Evolutionary conservation across 805 yeast genomes (phyloP).

Genomic region (Candida multigemmis): DNA sequence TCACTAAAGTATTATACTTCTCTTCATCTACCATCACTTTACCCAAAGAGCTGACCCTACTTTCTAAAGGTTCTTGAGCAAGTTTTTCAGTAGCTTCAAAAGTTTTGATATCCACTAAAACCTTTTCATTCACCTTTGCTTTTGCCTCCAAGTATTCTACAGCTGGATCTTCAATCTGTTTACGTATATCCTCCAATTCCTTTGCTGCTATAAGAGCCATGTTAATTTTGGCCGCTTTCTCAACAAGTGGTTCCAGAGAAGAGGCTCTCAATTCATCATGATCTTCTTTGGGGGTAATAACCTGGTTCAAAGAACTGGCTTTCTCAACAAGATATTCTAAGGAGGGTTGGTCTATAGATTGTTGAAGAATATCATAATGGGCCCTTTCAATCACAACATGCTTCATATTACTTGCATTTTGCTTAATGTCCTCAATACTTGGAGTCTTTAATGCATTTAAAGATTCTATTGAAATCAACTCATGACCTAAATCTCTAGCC

Average conservation of each 20-base stretch:
- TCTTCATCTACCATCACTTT: neutral
- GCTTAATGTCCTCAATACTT: slow-evolving; percentile 6
- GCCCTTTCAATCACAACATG: slow-evolving; percentile 9
- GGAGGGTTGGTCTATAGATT: slow-evolving; percentile 9
- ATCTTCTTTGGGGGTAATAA: neutral
- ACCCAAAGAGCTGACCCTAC: neutral
- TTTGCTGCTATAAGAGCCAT: slow-evolving; percentile 1
- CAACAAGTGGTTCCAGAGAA: neutral
- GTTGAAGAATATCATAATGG: slow-evolving; percentile 5
- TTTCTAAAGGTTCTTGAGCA: slow-evolving; percentile 9
- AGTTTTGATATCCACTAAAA: slow-evolving; percentile 2
- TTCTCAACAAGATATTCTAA: slow-evolving; percentile 12
- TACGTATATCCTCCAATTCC: slow-evolving; percentile 3
- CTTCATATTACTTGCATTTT: slow-evolving; percentile 12
- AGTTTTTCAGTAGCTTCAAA: slow-evolving; percentile 8
- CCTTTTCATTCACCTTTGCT: slow-evolving; percentile 1
- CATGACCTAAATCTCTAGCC: slow-evolving; percentile 5
- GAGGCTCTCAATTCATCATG: neutral
- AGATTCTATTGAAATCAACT: slow-evolving; percentile 4
- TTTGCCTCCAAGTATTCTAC: slow-evolving; percentile 4
- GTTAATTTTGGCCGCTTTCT: slow-evolving; percentile 2
- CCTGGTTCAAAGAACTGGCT: too few relatives aligned
- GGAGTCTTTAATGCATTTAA: slow-evolving; percentile 5
- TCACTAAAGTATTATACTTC: too few relatives aligned
- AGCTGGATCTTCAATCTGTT: slow-evolving; percentile 3